Conservation (phyloP, 2,329 filamentous ascomycete species). For the Fusarium veterinarium region DNA sequence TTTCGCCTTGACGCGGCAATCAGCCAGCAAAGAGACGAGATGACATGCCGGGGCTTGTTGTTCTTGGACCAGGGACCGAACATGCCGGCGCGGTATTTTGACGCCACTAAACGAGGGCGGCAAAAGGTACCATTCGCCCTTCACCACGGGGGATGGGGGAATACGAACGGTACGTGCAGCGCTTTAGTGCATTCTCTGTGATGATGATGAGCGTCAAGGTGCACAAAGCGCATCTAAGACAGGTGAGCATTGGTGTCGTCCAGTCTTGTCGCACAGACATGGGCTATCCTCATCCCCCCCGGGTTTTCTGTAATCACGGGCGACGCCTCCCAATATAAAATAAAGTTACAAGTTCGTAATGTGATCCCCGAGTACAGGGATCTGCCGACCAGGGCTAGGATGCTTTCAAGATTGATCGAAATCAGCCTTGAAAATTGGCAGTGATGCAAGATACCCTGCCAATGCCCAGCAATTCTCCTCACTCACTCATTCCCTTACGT, state of each 20-base stretch:
- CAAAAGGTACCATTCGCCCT: neutral
- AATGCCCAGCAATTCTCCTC: neutral
- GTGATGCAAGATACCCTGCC: slow-evolving; percentile 11
- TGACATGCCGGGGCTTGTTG: slow-evolving; percentile 25
- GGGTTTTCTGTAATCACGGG: slow-evolving; percentile 16
- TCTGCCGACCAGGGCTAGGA: slow-evolving; percentile 1
- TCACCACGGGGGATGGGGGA: neutral
- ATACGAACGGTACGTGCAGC: neutral
- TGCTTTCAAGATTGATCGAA: slow-evolving; percentile 4
- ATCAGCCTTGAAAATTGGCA: slow-evolving; percentile 17
- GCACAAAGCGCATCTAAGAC: slow-evolving; percentile 12
- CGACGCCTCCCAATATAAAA: slow-evolving; percentile 30
- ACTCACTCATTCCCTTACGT: neutral
- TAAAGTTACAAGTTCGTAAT: slow-evolving; percentile 30
- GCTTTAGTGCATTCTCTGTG: neutral
- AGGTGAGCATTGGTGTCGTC: neutral
- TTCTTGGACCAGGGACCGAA: neutral
- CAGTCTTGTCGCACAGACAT: slow-evolving; percentile 23
- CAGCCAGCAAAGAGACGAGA: slow-evolving; percentile 29
- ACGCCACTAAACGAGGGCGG: slow-evolving; percentile 10
- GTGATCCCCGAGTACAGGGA: slow-evolving; percentile 19
- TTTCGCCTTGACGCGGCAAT: slow-evolving; percentile 23
- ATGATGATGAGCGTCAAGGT: neutral
- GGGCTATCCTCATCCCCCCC: slow-evolving; percentile 6
- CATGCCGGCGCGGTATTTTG: slow-evolving; percentile 3